Evolutionary conservation across 805 yeast genomes (phyloP).

Genomic region (Candida easanensis): DNA sequence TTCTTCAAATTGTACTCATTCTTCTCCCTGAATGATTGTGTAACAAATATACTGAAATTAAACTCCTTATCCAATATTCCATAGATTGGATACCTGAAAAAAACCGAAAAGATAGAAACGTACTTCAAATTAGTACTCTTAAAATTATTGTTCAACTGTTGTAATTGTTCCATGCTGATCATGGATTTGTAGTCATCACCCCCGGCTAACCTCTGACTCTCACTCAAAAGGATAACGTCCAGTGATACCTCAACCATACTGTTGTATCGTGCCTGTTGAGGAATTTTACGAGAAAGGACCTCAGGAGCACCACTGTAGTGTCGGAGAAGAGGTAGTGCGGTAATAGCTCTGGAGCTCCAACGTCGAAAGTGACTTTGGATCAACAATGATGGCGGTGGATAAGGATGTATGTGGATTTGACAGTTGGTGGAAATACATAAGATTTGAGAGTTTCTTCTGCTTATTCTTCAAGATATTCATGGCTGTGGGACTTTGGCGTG

Average conservation of each 20-base stretch:
- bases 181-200: conserved; percentile 16
- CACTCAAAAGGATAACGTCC: conserved; percentile 31
- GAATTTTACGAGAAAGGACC: conserved; percentile 28
- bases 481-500: background rate
- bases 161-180: conserved; percentile 7
- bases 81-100: conserved; percentile 25
- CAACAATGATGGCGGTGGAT: conserved; percentile 10
- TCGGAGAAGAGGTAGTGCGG: conserved; percentile 20
- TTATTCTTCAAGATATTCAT: conserved; percentile 16
- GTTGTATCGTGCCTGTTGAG: conserved; percentile 24
- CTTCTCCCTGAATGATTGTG: conserved; percentile 22
- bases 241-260: conserved; percentile 30
- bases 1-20: conserved; percentile 24
- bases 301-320: conserved; percentile 31
- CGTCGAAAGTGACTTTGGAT: conserved; percentile 12
- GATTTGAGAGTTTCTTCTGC: conserved; percentile 18
- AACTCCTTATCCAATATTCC: conserved; percentile 15
- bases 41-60: conserved; percentile 21
- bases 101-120: conserved; percentile 18
- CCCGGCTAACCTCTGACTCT: conserved; percentile 28
- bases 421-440: conserved; percentile 16
- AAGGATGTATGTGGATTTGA: conserved; percentile 2
- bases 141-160: conserved; percentile 22
- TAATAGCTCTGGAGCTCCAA: conserved; percentile 17
- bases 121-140: conserved; percentile 19